Evolutionary conservation across 805 yeast species (phyloP), one percentile per base, ranked within the genome.

Genomic region (Pichia scutulata): DNA sequence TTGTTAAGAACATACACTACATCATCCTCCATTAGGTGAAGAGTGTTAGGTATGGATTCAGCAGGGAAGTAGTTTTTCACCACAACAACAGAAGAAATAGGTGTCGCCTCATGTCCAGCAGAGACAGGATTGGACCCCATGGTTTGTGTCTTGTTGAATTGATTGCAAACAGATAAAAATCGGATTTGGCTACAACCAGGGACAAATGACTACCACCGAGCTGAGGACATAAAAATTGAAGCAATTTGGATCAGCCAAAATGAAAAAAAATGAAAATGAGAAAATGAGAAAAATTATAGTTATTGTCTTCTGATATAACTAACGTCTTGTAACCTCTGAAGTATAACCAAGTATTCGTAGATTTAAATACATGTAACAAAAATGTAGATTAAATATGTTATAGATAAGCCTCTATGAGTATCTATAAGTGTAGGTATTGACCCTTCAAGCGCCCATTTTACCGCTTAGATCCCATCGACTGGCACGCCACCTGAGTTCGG

Each of bases 1-100:
- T 84, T 84, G 16, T 74, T 63, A n/a, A 86, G 61, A 14, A 89
- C 93, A 57, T 83, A 77, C 1, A 89, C 69, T 3, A 84, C 73
- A 55, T 86, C 95, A 19, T 89, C 92, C n/a, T 75, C 68, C 48
- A 65, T 67, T 21, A 85, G 65, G 22, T 76, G 74, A 40, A 84
- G 66, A 43, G 79, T 74, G 41, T 76, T 73, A 1, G 78, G 70
- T 16, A 55, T 50, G 49, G 73, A 75, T 3, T 77, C 77, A 5
- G 78, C 75, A 19, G 74, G 76, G 61, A 74, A 81, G 52, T 78
- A 82, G 52, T 78, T 75, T 14, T 78, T 63, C 4, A 80, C 86
- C 9, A 74, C 73, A 7, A 42, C 43, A 6, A 46, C 52, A 2
- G 81, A 87, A 1, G 82, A 77, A 53, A 50, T 24, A 3, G 48